Evolutionary conservation across 208 protist genomes (phyloP), one percentile per base, ranked within the genome.

Genomic region (Crithidia thermophila): DNA sequence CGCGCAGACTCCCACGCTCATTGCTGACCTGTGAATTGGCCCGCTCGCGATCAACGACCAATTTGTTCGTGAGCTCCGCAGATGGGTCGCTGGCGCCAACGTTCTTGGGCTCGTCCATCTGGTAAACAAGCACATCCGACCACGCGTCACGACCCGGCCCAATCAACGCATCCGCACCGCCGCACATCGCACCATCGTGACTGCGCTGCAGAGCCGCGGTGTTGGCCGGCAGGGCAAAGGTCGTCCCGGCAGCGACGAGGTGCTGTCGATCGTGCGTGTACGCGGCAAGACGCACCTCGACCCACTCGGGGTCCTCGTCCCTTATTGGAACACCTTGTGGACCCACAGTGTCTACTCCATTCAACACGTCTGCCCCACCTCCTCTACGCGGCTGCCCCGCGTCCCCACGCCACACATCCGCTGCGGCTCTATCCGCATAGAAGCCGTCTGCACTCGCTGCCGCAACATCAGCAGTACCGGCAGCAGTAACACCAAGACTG

Each of bases 71-170:
- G n/a, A n/a, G n/a, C n/a, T n/a, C n/a, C n/a, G n/a, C n/a, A n/a
- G n/a, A n/a, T n/a, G n/a, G n/a, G n/a, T n/a, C n/a, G n/a, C n/a
- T n/a, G n/a, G n/a, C n/a, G n/a, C n/a, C n/a, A n/a, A n/a, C n/a
- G n/a, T n/a, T n/a, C 5, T 34, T 3, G 4, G 3, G 20, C 52
- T 67, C 52, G 3, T 28, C 43, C 25, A 34, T 3, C 34, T 68
- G 69, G 46, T 75, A 75, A 13, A 80, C 56, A 20, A 80, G 67
- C 33, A 80, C 36, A 34, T 80, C 74, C 1, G 74, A 80, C 74
- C 74, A 80, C 31, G 47, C 69, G 53, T 80, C 67, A 30, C 67
- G 71, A 11, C 69, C 60, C 49, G 20, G 40, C 52, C 3, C 16
- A 43, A 18, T 43, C 39, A 16, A 43, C 13, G 16, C 10, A 43